Conservation (phyloP, 257 asterid species). For the Fraxinus cuspidata region DNA sequence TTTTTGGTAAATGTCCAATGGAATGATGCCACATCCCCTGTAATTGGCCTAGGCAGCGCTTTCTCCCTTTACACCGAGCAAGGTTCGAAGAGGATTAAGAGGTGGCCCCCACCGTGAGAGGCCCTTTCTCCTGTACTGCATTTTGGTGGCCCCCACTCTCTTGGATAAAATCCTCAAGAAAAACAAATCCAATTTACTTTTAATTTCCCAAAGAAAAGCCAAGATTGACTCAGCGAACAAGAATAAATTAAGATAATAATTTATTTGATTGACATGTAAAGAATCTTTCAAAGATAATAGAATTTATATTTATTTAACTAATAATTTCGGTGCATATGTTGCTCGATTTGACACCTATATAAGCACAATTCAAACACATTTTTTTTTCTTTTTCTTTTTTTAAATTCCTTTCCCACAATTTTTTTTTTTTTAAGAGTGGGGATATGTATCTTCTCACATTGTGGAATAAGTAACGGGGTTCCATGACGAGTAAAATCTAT, state of each 20-base stretch:
- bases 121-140: conserved; percentile 31
- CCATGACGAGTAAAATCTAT: neutral
- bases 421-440: too few relatives aligned
- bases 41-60: too few relatives aligned
- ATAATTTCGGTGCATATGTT: conserved; percentile 16
- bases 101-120: conserved; percentile 26
- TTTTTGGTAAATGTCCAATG: too few relatives aligned
- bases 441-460: too few relatives aligned
- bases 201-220: conserved; percentile 34
- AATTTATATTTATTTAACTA: neutral
- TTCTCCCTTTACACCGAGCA: too few relatives aligned
- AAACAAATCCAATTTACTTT: conserved; percentile 1
- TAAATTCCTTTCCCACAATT: too few relatives aligned
- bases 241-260: conserved; percentile 1
- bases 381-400: too few relatives aligned
- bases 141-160: conserved; percentile 16
- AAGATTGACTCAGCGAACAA: conserved; percentile 43
- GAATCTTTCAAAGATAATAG: conserved; percentile 32
- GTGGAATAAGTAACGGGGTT: too few relatives aligned
- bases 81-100: conserved; percentile 8
- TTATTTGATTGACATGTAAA: conserved; percentile 21
- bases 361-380: conserved; percentile 19
- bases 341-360: conserved; percentile 22
- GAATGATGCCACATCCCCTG: too few relatives aligned
- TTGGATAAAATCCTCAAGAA: conserved; percentile 20